A percentile compares a stretch with the other conserved stretches of the same genome.
These are phyloP conservation scores for Phialocephala sp. DNA, from an alignment of 2,329 filamentous ascomycete species.

Conservation along the genomic window DNA sequence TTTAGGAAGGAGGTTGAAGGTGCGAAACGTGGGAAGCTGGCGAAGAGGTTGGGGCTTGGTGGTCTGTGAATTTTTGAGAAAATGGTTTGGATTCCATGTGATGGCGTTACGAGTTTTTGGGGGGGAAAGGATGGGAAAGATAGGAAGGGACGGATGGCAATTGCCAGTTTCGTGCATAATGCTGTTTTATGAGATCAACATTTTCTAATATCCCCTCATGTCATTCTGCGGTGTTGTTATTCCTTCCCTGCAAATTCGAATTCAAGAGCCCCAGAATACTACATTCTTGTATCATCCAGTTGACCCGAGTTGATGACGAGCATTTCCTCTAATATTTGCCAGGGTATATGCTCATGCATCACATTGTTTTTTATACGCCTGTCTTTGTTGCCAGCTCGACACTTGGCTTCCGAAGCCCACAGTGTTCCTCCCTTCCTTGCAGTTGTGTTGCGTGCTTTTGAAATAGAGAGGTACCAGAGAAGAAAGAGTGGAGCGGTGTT, in stretches of 20 bases:
- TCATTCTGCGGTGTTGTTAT: background rate
- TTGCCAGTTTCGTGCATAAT: background rate
- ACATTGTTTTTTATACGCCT: too few relatives aligned
- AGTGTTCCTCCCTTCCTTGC: too few relatives aligned
- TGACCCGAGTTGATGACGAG: too few relatives aligned
- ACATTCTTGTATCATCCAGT: too few relatives aligned
- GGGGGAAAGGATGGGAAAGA: background rate
- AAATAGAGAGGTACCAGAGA: too few relatives aligned
- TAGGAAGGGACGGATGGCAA: background rate
- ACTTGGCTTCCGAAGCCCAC: too few relatives aligned
- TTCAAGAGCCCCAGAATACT: too few relatives aligned
- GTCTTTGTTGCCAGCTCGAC: too few relatives aligned
- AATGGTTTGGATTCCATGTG: background rate
- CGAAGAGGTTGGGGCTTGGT: conserved; percentile 34
- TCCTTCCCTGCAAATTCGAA: background rate
- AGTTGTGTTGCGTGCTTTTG: too few relatives aligned
- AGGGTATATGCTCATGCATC: too few relatives aligned
- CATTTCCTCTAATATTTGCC: too few relatives aligned
- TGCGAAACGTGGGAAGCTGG: conserved; percentile 34
- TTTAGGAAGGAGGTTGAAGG: conserved; percentile 40
- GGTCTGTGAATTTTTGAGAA: background rate
- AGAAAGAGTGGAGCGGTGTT: too few relatives aligned
- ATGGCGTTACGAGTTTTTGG: background rate
- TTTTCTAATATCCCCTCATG: background rate
- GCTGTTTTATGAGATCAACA: background rate